Percentiles rank a stretch among this genome's conserved stretches.
Conservation (phyloP, 768 basidiomycete genomes). For the Imleria badia region DNA sequence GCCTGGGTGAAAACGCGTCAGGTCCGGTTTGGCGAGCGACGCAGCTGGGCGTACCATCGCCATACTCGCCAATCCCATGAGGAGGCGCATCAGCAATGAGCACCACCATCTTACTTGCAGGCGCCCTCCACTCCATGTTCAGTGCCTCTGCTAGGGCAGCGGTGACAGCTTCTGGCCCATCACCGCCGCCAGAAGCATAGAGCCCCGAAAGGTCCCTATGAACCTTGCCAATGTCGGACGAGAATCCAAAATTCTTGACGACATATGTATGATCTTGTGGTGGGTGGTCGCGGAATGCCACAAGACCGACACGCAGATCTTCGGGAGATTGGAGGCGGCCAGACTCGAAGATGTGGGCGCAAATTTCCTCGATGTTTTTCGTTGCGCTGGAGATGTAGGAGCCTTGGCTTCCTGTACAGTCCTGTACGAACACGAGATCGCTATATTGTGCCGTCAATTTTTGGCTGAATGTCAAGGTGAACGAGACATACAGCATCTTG, state of each 20-base stretch:
- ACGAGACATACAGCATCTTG: slow-evolving; percentile 72
- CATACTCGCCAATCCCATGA: slow-evolving; percentile 96
- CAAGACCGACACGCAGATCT: slow-evolving; percentile 87
- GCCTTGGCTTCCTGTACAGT: slow-evolving; percentile 91
- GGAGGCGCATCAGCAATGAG: slow-evolving; percentile 97
- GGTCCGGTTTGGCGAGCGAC: slow-evolving; percentile 7
- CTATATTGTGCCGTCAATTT: slow-evolving; percentile 39
- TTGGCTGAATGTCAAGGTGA: slow-evolving; percentile 3
- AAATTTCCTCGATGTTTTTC: slow-evolving; percentile 95
- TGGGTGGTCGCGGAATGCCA: slow-evolving; percentile 96
- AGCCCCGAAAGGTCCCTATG: slow-evolving; percentile 79
- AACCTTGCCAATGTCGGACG: slow-evolving; percentile 85
- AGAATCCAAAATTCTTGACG: slow-evolving; percentile 92
- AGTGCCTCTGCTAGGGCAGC: slow-evolving; percentile 86
- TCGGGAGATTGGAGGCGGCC: slow-evolving; percentile 85
- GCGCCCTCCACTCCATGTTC: slow-evolving; percentile 86
- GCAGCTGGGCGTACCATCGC: slow-evolving; percentile 66
- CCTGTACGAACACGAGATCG: slow-evolving; percentile 93
- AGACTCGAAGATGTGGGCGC: slow-evolving; percentile 91
- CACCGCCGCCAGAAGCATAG: slow-evolving; percentile 89
- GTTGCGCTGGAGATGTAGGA: slow-evolving; percentile 92
- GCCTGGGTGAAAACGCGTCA: slow-evolving; percentile 44
- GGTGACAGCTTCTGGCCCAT: slow-evolving; percentile 96
- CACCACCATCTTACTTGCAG: slow-evolving; percentile 93
- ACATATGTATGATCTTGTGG: slow-evolving; percentile 97